Evolutionary conservation across 306 rosid genomes (phyloP).

Genomic region (Citrullus colocynthis): DNA sequence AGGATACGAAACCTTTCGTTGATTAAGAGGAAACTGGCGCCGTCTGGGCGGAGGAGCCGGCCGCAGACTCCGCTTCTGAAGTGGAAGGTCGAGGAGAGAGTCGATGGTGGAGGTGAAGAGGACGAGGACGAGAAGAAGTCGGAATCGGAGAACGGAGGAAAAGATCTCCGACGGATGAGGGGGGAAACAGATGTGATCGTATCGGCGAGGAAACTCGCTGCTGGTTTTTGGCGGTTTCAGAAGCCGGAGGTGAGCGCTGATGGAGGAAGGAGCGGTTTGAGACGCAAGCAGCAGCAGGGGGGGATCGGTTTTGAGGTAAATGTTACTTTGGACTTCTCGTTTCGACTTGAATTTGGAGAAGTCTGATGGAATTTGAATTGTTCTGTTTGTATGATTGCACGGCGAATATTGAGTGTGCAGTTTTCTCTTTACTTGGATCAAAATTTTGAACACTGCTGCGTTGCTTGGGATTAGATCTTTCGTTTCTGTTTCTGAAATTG

Average conservation of each 20-base stretch:
- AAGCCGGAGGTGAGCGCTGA: constrained; percentile 37
- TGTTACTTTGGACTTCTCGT: neutral
- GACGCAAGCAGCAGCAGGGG: constrained; percentile 21
- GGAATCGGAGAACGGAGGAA: constrained; percentile 19
- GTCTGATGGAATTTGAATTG: neutral
- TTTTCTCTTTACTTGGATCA: neutral
- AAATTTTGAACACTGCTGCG: neutral
- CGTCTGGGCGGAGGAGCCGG: constrained; percentile 50
- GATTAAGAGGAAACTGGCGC: constrained; percentile 19
- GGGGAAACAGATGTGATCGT: constrained; percentile 24
- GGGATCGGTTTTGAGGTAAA: constrained; percentile 54
- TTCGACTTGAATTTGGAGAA: constrained; percentile 17
- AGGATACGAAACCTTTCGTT: constrained; percentile 26
- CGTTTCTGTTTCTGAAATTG: neutral
- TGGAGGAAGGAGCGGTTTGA: constrained; percentile 9
- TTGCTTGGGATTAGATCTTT: neutral
- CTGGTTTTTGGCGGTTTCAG: constrained; percentile 77
- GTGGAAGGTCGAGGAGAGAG: constrained; percentile 39
- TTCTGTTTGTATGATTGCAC: neutral
- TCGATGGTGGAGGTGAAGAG: constrained; percentile 8
- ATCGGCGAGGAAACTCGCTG: constrained; percentile 85
- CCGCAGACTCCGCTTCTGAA: constrained; percentile 67
- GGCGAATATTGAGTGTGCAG: neutral
- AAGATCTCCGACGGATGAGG: constrained; percentile 18
- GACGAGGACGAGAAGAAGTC: constrained; percentile 22